Evolutionary conservation across 2,329 filamentous ascomycete genomes (phyloP), one percentile per base, ranked within the genome.

Genomic region (Moelleriella libera): DNA sequence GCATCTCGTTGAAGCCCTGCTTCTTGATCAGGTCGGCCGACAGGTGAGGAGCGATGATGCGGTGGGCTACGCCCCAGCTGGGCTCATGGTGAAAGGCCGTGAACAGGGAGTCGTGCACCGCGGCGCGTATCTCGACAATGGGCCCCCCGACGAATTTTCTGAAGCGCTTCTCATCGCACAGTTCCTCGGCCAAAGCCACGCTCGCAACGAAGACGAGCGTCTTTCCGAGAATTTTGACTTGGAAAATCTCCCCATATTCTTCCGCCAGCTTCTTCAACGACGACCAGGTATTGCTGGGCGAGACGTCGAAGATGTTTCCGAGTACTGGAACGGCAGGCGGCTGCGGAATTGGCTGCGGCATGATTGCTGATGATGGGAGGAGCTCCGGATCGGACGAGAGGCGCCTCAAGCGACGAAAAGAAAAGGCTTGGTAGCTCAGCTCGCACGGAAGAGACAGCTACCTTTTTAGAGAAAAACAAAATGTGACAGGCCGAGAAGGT

Each of bases 141-240:
- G 73, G 72, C 0, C 71, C 72, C 31, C 70, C 70, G 2, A 76
- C 71, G 51, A 63, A 74, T 54, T 76, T 76, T 48, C 71, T 69
- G 57, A 76, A 76, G 0, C 72, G 68, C 54, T 64, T 68, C 62
- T 75, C 62, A 55, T 76, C 71, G 54, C 72, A 75, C 2, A 75
- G 57, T 54, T 74, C 73, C 29, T 67, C 63, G 29, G 71, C 65
- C 6, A 76, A 64, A n/a, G 65, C 68, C 6, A 61, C 63, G 46
- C 71, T 68, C 10, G 70, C 72, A 6, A 73, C 65, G 49, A 76
- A 76, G 32, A 65, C 54, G 21, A 66, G 52, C 28, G 58, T 60
- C 7, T 60, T 54, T 21, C 58, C 57, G 4, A 65, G 52, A 5
- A 65, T 54, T 29, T 59, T 66, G 55, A 66, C 56, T 53, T 66